These are phyloP conservation scores for Cryptococcus deneoformans DNA, from an alignment of 1,284 basidiomycete species.

Conservation along the genomic window DNA sequence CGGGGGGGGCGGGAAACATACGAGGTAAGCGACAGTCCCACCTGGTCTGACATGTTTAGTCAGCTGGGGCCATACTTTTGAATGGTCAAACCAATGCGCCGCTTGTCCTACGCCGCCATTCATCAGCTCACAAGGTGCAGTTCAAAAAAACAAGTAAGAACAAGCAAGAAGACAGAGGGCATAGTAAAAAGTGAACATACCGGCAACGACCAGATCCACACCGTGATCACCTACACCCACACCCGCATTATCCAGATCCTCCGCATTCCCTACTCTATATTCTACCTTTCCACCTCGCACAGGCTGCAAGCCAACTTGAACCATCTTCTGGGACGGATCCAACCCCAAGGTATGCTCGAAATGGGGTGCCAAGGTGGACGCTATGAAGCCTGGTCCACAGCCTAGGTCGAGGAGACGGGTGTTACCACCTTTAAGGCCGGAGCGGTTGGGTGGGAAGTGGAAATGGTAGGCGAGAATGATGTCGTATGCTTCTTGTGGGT, in stretches of 20 bases:
- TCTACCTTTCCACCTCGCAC: conserved; percentile 40
- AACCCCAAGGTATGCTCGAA: conserved; percentile 66
- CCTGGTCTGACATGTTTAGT: conserved; percentile 61
- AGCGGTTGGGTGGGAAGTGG: conserved; percentile 2
- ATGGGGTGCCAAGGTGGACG: conserved; percentile 55
- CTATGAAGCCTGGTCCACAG: conserved; percentile 68
- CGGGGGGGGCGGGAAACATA: conserved; percentile 42
- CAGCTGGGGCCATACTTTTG: conserved; percentile 66
- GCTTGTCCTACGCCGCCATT: conserved; percentile 61
- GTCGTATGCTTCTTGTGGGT: conserved; percentile 26
- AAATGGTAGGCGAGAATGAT: conserved; percentile 28
- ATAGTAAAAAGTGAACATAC: conserved; percentile 48
- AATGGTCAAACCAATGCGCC: conserved; percentile 83
- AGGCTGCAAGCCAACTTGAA: conserved; percentile 57
- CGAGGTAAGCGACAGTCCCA: conserved; percentile 75
- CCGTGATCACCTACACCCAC: conserved; percentile 54
- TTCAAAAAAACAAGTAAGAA: neutral
- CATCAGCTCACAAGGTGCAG: neutral
- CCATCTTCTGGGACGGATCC: conserved; percentile 73
- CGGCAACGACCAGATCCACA: conserved; percentile 72
- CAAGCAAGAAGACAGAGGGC: neutral
- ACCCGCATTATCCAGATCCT: conserved; percentile 10
- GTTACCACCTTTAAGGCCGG: neutral
- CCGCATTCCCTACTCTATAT: conserved; percentile 49
- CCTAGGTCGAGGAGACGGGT: conserved; percentile 62